Conservation (phyloP, 192 early-diverging fungal species). For the Mortierella claussenii region DNA sequence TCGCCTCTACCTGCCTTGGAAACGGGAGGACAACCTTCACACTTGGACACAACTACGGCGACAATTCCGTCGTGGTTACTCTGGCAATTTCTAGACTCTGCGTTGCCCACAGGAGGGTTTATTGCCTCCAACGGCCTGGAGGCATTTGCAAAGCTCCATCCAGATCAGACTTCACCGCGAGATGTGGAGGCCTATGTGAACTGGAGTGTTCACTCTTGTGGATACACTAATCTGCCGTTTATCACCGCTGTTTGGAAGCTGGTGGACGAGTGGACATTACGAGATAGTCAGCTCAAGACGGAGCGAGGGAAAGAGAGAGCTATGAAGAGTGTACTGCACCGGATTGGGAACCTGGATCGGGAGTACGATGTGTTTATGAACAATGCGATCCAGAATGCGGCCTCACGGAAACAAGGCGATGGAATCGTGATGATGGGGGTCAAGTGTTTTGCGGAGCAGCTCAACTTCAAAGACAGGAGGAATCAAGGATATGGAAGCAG, state of each 20-base stretch:
- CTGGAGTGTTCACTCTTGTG: constrained; percentile 74
- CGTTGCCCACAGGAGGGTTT: constrained; percentile 95
- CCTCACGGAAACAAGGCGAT: constrained; percentile 74
- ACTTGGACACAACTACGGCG: constrained; percentile 23
- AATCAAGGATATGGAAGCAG: constrained; percentile 1
- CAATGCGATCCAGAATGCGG: constrained; percentile 73
- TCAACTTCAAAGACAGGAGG: constrained; percentile 9
- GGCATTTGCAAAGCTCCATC: constrained; percentile 72
- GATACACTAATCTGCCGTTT: constrained; percentile 76
- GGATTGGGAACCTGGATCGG: constrained; percentile 52
- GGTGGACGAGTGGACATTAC: constrained; percentile 21
- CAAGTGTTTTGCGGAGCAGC: constrained; percentile 64
- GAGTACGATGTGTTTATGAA: constrained; percentile 60
- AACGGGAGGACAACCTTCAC: constrained; percentile 19
- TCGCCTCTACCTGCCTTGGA: background rate
- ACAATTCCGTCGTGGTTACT: constrained; percentile 71
- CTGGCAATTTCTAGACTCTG: constrained; percentile 89
- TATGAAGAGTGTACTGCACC: constrained; percentile 39
- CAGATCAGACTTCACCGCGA: constrained; percentile 14
- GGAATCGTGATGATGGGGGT: constrained; percentile 72
- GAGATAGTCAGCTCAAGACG: constrained; percentile 25
- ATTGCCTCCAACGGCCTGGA: constrained; percentile 93
- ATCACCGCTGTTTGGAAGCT: constrained; percentile 65
- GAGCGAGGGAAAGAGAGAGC: constrained; percentile 31
- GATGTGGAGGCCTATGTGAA: constrained; percentile 65